These are phyloP conservation scores for Botrytis aclada DNA, from an alignment of 2,329 filamentous ascomycete species.

Conservation along the genomic window DNA sequence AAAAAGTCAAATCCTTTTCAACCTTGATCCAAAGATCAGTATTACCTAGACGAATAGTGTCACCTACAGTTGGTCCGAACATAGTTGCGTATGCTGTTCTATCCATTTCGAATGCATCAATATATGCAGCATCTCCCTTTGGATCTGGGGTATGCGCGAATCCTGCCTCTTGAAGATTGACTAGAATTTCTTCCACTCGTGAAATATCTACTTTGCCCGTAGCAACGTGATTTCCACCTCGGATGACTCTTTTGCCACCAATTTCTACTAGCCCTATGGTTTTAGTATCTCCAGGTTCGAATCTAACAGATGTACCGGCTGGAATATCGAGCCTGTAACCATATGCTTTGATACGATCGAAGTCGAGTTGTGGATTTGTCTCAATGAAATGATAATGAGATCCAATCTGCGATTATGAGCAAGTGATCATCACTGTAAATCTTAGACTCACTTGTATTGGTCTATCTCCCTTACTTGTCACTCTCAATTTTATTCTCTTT, in stretches of 20 bases:
- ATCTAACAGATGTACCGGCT: slow-evolving; percentile 86
- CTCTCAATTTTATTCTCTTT: slow-evolving; percentile 68
- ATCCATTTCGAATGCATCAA: slow-evolving; percentile 68
- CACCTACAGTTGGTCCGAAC: slow-evolving; percentile 90
- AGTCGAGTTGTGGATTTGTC: slow-evolving; percentile 84
- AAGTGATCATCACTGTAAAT: background rate
- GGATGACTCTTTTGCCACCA: slow-evolving; percentile 73
- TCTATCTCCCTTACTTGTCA: slow-evolving; percentile 83
- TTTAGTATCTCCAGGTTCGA: slow-evolving; percentile 90
- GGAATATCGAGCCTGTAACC: slow-evolving; percentile 87
- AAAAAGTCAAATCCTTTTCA: slow-evolving; percentile 78
- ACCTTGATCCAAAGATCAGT: slow-evolving; percentile 91
- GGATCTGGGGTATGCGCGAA: slow-evolving; percentile 77
- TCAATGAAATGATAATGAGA: slow-evolving; percentile 97
- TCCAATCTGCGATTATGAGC: slow-evolving; percentile 54
- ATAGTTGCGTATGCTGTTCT: slow-evolving; percentile 77
- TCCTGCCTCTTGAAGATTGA: slow-evolving; percentile 64
- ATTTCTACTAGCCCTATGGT: slow-evolving; percentile 90
- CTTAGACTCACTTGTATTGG: slow-evolving; percentile 69
- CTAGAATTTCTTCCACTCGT: slow-evolving; percentile 63
- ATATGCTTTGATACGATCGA: slow-evolving; percentile 79
- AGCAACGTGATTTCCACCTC: slow-evolving; percentile 79
- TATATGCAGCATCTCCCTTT: slow-evolving; percentile 46
- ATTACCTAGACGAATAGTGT: slow-evolving; percentile 74
- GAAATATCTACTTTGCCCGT: slow-evolving; percentile 65